These are phyloP conservation scores for Orbilia brochopaga DNA, from an alignment of 2,329 filamentous ascomycete genomes.

Conservation along the genomic window DNA sequence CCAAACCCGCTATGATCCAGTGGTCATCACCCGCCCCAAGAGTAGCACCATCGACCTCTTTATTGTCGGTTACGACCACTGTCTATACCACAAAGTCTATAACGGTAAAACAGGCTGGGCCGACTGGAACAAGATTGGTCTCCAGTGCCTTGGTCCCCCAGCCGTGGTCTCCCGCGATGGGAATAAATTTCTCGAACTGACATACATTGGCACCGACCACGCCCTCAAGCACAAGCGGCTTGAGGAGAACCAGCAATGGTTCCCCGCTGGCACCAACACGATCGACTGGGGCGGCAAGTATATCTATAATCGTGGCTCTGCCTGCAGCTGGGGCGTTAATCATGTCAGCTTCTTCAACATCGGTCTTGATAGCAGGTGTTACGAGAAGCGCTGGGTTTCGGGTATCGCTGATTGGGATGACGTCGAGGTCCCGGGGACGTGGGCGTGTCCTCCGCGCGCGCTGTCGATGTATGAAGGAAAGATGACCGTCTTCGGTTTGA, in stretches of 20 bases:
- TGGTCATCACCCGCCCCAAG: constrained; percentile 11
- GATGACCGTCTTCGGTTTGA: constrained; percentile 7
- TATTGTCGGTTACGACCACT: constrained; percentile 15
- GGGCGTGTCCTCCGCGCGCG: constrained; percentile 7
- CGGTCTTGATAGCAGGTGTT: constrained; percentile 21
- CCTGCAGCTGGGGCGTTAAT: constrained; percentile 10
- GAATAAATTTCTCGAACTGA: constrained; percentile 18
- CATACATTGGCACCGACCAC: constrained; percentile 17
- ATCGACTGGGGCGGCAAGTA: constrained; percentile 21
- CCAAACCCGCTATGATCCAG: constrained; percentile 15
- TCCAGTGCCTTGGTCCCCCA: constrained; percentile 11
- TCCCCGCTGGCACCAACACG: constrained; percentile 6
- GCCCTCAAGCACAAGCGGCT: constrained; percentile 13
- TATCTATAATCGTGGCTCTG: constrained; percentile 12
- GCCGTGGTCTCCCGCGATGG: constrained; percentile 25
- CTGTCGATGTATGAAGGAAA: constrained; percentile 3
- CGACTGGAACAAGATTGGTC: constrained; percentile 8
- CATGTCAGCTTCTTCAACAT: constrained; percentile 24
- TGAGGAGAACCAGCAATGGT: constrained; percentile 6
- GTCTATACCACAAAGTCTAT: constrained; percentile 14
- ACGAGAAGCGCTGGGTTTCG: constrained; percentile 17
- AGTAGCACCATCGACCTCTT: constrained; percentile 13
- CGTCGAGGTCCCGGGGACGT: constrained; percentile 12
- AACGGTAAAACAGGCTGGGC: constrained; percentile 9
- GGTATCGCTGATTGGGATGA: constrained; percentile 9